Base-by-base conservation (phyloP, 192 early-diverging fungal species). In the Chytriomyces sp. region DNA sequence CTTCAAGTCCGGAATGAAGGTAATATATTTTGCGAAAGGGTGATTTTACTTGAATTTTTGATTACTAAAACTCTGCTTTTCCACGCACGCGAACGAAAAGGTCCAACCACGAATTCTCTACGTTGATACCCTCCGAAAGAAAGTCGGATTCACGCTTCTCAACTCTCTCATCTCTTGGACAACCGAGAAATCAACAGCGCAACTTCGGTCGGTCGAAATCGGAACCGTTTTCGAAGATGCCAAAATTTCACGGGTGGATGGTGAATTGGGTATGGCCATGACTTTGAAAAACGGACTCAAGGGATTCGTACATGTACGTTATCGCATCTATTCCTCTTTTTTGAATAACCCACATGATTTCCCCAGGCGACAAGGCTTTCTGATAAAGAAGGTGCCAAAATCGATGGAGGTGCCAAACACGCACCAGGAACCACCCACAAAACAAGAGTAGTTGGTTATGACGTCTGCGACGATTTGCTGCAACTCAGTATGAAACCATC, bases 361-460 rank as follows among this genome's bases (percentile, higher is more conserved):
- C 63, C 64, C 1, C 61, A 91, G 59, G 90, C 91, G 49, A 89
- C 91, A 2, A 87, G 91, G 46, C 75, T 97, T 20, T 79, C 91
- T 24, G 95, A 97, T 46, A 87, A 89, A 20, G 86, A 79, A 48
- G 50, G 90, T 16, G 77, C 83, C 13, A 78, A 79, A 60, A 84
- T 94, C 57, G 79, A 77, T n/a, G 6, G 7, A 13, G 13, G 16
- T 20, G 84, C 81, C 46, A 82, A 81, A 28, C 94, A 84, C 77
- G 81, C 77, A n/a, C 46, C 92, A 3, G 96, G 90, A 53, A 90
- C 88, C 16, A 79, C 69, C 16, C 95, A 98, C 78, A 86, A 87
- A 43, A 94, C 83, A 61, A 89, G 96, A 68, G 91, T 98, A 5
- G 76, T 95, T 45, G 91, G 90, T 9, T 93, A 92, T 77, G 92